phyloP scores from a whole-genome alignment of 2,329 filamentous ascomycete species.

The Clarireedia homoeocarpa region DNA sequence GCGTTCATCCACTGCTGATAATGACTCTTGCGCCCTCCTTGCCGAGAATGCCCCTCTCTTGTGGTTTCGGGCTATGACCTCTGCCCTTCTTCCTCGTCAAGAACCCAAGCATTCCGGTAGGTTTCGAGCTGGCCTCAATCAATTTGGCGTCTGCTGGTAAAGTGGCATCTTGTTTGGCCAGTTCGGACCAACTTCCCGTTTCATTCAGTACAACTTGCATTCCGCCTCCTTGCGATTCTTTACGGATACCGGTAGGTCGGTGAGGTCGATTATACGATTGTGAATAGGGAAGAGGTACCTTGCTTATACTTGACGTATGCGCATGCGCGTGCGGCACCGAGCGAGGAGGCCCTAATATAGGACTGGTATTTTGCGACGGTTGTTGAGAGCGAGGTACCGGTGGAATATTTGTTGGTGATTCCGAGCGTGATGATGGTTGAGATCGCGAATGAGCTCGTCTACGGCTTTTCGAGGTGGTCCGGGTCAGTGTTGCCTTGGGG shows the following conservation, averaged over 20 bases:
- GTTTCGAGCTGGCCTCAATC: conserved; percentile 42
- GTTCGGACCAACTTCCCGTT: conserved; percentile 81
- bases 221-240: conserved; percentile 47
- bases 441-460: conserved; percentile 17
- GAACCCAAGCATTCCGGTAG: conserved; percentile 85
- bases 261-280: conserved; percentile 22
- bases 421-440: conserved; percentile 21
- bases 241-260: conserved; percentile 21
- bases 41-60: conserved; percentile 84
- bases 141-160: conserved; percentile 59
- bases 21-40: conserved; percentile 88
- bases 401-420: conserved; percentile 22
- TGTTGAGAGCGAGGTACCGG: conserved; percentile 18
- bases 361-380: conserved; percentile 5
- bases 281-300: conserved; percentile 24
- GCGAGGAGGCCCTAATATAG: conserved; percentile 3
- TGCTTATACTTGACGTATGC: conserved; percentile 1
- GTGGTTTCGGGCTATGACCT: conserved; percentile 87
- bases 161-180: conserved; percentile 76
- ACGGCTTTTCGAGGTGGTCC: neutral
- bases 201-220: conserved; percentile 89
- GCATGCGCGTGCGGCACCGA: conserved; percentile 1
- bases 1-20: conserved; percentile 42
- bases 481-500: conserved; percentile 4
- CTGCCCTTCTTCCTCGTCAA: conserved; percentile 82